Evolutionary conservation across 2,329 filamentous ascomycete genomes (phyloP).

Genomic region (Phialophora tarda): DNA sequence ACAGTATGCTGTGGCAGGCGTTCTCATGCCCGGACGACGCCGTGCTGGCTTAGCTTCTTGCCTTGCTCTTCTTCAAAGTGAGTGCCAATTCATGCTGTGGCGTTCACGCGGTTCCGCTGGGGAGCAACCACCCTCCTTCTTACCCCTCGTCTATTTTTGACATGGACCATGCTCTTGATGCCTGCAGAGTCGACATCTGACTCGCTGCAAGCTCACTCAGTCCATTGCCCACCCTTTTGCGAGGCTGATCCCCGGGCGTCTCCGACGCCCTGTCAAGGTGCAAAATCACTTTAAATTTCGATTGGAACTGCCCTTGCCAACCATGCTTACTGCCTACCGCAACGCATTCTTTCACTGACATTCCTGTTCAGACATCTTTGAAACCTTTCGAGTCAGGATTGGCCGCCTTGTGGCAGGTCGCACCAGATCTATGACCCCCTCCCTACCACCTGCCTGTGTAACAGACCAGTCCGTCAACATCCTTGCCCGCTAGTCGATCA

Average conservation of each 20-base stretch:
- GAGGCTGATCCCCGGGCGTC: not conserved
- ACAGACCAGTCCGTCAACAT: constrained; percentile 10
- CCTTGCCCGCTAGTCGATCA: constrained; percentile 5
- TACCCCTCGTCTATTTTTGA: not conserved
- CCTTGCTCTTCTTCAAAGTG: not conserved
- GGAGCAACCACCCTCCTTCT: not conserved
- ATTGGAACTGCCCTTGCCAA: not conserved
- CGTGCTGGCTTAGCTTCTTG: not conserved
- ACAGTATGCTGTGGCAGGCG: not conserved
- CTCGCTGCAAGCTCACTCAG: not conserved
- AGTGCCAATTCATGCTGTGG: constrained; percentile 1
- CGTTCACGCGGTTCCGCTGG: constrained; percentile 11
- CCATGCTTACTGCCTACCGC: not conserved
- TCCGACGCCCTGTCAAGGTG: not conserved
- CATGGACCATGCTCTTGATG: not conserved
- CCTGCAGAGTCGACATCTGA: not conserved
- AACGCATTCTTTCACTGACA: not conserved
- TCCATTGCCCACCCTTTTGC: not conserved
- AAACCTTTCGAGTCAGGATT: not conserved
- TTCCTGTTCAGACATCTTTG: not conserved
- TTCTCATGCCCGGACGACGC: not conserved
- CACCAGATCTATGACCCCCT: constrained; percentile 22
- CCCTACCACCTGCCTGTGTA: constrained; percentile 3
- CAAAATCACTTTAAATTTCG: not conserved
- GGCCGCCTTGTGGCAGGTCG: constrained; percentile 17